These are phyloP conservation scores for Heterobasidion irregulare DNA, from an alignment of 1,284 basidiomycete species.

Conservation along the genomic window DNA sequence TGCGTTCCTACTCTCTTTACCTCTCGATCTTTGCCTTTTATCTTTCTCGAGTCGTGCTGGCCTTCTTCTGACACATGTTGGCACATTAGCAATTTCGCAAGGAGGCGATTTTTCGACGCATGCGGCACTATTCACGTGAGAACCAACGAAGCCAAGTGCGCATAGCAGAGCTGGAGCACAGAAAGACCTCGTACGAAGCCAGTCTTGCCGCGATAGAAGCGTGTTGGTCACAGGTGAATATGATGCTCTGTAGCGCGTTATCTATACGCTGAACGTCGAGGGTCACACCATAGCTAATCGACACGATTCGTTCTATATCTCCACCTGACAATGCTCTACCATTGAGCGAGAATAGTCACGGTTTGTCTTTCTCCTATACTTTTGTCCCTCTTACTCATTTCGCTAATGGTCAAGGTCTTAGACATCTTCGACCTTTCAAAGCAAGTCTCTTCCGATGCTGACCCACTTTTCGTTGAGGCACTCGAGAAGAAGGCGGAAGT, in stretches of 20 bases:
- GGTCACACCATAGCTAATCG: slow-evolving; percentile 43
- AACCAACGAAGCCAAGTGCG: slow-evolving; percentile 61
- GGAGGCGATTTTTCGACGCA: slow-evolving; percentile 87
- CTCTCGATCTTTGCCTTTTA: background rate
- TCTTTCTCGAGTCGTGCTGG: background rate
- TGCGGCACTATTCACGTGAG: slow-evolving; percentile 86
- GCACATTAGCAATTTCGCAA: slow-evolving; percentile 64
- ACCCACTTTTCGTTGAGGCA: slow-evolving; percentile 34
- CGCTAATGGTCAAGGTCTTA: slow-evolving; percentile 10
- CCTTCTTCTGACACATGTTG: background rate
- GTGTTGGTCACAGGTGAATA: slow-evolving; percentile 82
- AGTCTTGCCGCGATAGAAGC: slow-evolving; percentile 76
- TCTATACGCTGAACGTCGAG: background rate
- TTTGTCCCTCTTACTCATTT: slow-evolving; percentile 1
- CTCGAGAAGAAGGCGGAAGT: slow-evolving; percentile 48
- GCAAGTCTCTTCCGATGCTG: slow-evolving; percentile 34
- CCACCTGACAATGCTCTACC: slow-evolving; percentile 43
- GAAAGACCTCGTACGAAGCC: slow-evolving; percentile 69
- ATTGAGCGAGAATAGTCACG: slow-evolving; percentile 33
- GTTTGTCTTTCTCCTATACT: slow-evolving; percentile 20
- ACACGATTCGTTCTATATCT: slow-evolving; percentile 57
- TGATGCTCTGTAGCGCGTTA: slow-evolving; percentile 3
- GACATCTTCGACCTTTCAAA: slow-evolving; percentile 45
- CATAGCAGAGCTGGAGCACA: slow-evolving; percentile 67
- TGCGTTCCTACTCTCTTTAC: slow-evolving; percentile 19